These are phyloP conservation scores for Calonectria pseudoturangicola DNA, from an alignment of 2,329 filamentous ascomycete genomes.

Conservation along the genomic window DNA sequence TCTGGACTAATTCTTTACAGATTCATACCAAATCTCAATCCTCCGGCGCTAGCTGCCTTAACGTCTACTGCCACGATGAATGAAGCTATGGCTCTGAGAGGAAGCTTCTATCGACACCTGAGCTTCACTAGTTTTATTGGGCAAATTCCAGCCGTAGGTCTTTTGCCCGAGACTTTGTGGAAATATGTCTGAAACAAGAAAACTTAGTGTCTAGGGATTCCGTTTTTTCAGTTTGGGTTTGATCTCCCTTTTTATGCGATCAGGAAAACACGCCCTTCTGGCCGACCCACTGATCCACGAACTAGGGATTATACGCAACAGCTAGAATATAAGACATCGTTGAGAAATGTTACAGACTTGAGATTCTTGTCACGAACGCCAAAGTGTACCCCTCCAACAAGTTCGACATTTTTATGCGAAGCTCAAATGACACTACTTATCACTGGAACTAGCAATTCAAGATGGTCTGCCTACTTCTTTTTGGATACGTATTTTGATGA, in stretches of 20 bases:
- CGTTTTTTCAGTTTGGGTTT: not conserved
- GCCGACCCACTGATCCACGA: not conserved
- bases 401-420: not conserved
- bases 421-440: not conserved
- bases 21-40: not conserved
- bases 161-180: accelerated
- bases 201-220: not conserved
- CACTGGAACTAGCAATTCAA: not conserved
- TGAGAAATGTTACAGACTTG: not conserved
- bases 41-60: not conserved
- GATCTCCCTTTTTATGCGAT: not conserved
- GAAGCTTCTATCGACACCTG: not conserved
- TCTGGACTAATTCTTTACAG: not conserved
- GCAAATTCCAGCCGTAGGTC: not conserved
- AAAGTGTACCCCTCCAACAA: too few species aligned
- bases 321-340: too few species aligned
- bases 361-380: not conserved
- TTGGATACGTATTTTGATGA: not conserved
- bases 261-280: too few species aligned
- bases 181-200: too few species aligned
- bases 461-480: not conserved
- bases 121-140: not conserved
- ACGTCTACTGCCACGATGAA: not conserved
- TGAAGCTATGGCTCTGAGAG: not conserved
- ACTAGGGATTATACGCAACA: too few species aligned